Base-by-base conservation (phyloP, 75 land plant genomes). In the Cupressus sempervirens region DNA sequence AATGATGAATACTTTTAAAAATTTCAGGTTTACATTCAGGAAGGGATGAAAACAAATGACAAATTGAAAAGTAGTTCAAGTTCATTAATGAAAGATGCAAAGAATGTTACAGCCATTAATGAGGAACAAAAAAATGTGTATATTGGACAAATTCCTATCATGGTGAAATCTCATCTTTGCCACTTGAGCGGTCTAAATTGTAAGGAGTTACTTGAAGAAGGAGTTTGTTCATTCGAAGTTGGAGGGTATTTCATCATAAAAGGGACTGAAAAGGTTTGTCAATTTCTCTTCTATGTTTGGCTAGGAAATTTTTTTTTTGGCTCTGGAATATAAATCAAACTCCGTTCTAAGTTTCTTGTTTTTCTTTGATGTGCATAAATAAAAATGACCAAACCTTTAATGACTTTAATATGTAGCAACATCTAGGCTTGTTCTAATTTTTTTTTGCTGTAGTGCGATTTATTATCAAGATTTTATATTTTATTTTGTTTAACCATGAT, bases 231-330 rank as follows among this genome's bases (percentile, higher is more conserved):
- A 12, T 96, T 96, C 86, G 99, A 97, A 65, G 81, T 82, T 41
- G 99, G 99, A 65, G 99, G 99, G 1, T 97, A 97, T 85, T 97
- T 97, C 84, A 83, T 96, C 12, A 91, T 96, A 86, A 96, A 97
- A 82, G 99, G 99, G 26, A 86, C 91, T 46, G 99, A 97, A 84
- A 97, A 97, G 95, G 99, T 96, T 45, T 87, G 35, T 14, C 32
- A 30, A 29, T 70, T 70, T 70, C 32, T 8, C 50, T 77, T 77
- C 43, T 23, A n/a, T 77, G 20, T 38, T 36, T 34, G 1, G 45
- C 20, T 76, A 70, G 35, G 12, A 32, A 30, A 9, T 9, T 30
- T 30, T 62, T 58, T 70, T 70, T 70, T 30, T 70, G 12, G 14
- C 32, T 32, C 36, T 29, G 0, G 74, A 30, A 70, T 11, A 70